Conservation (phyloP, 1,284 basidiomycete species). For the Boletus smithii region DNA sequence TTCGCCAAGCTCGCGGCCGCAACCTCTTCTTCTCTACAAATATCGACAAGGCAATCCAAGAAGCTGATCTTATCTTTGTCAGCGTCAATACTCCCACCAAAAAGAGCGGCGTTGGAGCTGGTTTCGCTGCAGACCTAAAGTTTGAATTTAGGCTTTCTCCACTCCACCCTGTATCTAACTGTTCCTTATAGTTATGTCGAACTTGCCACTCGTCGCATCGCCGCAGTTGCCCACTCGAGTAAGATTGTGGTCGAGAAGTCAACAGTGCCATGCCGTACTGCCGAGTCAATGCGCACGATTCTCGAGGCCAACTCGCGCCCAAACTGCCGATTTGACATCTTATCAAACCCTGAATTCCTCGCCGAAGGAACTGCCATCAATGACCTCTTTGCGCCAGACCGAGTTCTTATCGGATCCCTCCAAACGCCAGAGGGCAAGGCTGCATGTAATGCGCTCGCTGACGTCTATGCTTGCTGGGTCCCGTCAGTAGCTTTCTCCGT, state of each 20-base stretch:
- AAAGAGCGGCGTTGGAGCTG: constrained; percentile 95
- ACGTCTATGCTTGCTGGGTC: constrained; percentile 96
- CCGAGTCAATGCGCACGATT: constrained; percentile 98
- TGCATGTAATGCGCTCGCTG: constrained; percentile 74
- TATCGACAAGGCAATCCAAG: constrained; percentile 88
- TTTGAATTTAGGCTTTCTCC: constrained; percentile 39
- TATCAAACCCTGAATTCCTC: constrained; percentile 99
- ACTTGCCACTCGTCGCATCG: constrained; percentile 93
- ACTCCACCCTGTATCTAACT: constrained; percentile 2
- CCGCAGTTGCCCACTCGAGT: constrained; percentile 82
- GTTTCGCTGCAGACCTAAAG: constrained; percentile 97
- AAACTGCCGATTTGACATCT: constrained; percentile 91
- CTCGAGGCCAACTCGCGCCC: constrained; percentile 96
- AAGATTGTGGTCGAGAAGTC: constrained; percentile 99
- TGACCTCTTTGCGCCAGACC: constrained; percentile 88
- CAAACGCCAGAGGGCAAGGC: constrained; percentile 81
- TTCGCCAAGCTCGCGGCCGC: constrained; percentile 82
- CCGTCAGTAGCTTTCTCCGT: constrained; percentile 50
- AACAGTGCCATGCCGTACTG: constrained; percentile 97
- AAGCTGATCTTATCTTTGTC: constrained; percentile 90
- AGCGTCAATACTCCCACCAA: constrained; percentile 98
- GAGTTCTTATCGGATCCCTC: constrained; percentile 95
- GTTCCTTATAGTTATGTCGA: constrained; percentile 79
- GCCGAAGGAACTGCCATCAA: constrained; percentile 95
- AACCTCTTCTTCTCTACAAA: constrained; percentile 98